A percentile compares a stretch with the other conserved stretches of the same genome.
Conservation (phyloP, 345 rosid species). For the Syzygium aqueum region DNA sequence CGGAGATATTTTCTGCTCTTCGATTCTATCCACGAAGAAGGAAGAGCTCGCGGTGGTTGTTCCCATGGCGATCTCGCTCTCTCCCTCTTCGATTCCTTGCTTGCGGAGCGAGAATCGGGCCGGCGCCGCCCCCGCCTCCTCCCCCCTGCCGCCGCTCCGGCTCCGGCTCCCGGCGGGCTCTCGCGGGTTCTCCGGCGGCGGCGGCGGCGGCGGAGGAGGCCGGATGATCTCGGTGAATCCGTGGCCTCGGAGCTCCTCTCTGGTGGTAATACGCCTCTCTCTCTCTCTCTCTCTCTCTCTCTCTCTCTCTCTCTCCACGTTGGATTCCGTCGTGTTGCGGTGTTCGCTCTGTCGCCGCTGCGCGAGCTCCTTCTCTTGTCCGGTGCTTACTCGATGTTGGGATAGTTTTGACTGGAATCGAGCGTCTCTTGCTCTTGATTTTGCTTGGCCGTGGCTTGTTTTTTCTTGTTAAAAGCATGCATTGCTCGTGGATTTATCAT, state of each 20-base stretch:
- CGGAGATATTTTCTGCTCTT: not conserved
- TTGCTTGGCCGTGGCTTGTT: not conserved
- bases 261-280: slow-evolving; percentile 1
- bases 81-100: slow-evolving; percentile 21
- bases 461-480: not conserved
- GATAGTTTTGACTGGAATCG: not conserved
- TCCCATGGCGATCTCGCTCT: slow-evolving; percentile 48
- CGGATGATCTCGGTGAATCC: not conserved
- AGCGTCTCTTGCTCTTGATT: not conserved
- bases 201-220: not conserved
- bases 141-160: slow-evolving; percentile 8
- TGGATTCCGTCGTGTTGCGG: not conserved
- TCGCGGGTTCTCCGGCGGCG: not conserved
- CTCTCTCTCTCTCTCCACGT: too few species aligned
- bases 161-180: not conserved
- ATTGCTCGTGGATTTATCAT: not conserved
- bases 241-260: not conserved
- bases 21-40: not conserved
- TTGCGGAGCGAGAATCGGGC: not conserved
- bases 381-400: not conserved
- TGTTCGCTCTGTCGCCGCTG: not conserved
- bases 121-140: not conserved
- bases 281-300: not conserved
- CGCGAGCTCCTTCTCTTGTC: not conserved
- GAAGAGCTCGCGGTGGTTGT: not conserved